Percentiles rank a stretch among this genome's conserved stretches.
Conservation (phyloP, 108 stramenopile genomes). For the Fistulifera solaris region DNA sequence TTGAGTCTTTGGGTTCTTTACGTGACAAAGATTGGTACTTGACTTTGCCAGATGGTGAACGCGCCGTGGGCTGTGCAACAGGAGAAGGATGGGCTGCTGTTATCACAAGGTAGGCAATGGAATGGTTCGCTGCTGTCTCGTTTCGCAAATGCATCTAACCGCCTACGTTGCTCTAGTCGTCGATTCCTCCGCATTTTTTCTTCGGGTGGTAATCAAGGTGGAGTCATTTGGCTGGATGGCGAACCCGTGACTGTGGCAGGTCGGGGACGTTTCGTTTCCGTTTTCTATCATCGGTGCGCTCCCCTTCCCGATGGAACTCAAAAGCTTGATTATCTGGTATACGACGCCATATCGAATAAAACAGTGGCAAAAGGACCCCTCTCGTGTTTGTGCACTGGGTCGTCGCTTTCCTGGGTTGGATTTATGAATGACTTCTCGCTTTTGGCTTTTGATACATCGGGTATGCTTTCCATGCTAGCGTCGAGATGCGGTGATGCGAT, state of each 20-base stretch:
- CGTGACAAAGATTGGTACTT: conserved; percentile 76
- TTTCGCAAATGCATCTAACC: neutral
- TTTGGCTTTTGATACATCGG: conserved; percentile 64
- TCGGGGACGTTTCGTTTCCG: conserved; percentile 53
- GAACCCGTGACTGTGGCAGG: conserved; percentile 74
- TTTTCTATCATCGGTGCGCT: conserved; percentile 51
- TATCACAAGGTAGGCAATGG: conserved; percentile 33
- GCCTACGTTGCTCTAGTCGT: conserved; percentile 23
- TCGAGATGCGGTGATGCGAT: conserved; percentile 3
- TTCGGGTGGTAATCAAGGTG: conserved; percentile 58
- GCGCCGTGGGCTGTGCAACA: conserved; percentile 62
- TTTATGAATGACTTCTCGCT: conserved; percentile 65
- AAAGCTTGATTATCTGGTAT: conserved; percentile 58
- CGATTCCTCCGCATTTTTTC: conserved; percentile 69
- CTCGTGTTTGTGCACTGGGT: conserved; percentile 49
- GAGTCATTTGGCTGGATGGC: conserved; percentile 66
- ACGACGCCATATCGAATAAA: conserved; percentile 46
- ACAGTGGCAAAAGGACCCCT: conserved; percentile 42
- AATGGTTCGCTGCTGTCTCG: conserved; percentile 20
- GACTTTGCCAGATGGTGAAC: conserved; percentile 66
- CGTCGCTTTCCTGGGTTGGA: conserved; percentile 65
- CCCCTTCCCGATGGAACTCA: conserved; percentile 72
- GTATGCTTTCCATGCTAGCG: conserved; percentile 70
- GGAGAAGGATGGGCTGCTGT: conserved; percentile 72
- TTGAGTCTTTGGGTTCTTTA: conserved; percentile 56